Conservation (phyloP, 2,329 filamentous ascomycete genomes). For the Fusarium compactum region DNA sequence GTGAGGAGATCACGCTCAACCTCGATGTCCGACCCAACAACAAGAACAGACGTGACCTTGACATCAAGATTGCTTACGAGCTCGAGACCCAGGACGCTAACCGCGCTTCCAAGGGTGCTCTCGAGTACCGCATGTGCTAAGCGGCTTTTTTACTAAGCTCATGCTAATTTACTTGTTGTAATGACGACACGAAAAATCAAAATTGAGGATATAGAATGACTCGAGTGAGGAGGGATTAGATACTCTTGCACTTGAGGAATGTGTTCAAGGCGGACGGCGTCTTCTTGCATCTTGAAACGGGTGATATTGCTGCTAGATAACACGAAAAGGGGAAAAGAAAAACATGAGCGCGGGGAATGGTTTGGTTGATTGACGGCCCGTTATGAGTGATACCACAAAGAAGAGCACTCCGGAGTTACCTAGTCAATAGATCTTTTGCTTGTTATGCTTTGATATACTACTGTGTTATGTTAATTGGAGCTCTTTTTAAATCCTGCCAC, state of each 20-base stretch:
- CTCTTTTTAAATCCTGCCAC: background rate
- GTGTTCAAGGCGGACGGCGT: slow-evolving; percentile 46
- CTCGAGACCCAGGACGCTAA: slow-evolving; percentile 80
- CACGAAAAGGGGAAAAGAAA: slow-evolving; percentile 29
- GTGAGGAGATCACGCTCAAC: slow-evolving; percentile 80
- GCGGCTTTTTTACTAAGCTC: slow-evolving; percentile 1
- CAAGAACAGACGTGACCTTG: slow-evolving; percentile 94
- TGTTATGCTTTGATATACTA: slow-evolving; percentile 41
- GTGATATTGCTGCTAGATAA: slow-evolving; percentile 41
- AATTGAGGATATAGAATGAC: slow-evolving; percentile 9
- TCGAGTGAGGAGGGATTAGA: slow-evolving; percentile 24
- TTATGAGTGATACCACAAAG: slow-evolving; percentile 48
- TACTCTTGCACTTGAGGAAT: slow-evolving; percentile 35
- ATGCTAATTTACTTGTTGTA: slow-evolving; percentile 36
- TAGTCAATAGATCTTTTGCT: slow-evolving; percentile 48
- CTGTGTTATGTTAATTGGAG: background rate
- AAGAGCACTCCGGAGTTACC: slow-evolving; percentile 46
- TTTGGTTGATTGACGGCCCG: slow-evolving; percentile 45
- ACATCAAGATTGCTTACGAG: slow-evolving; percentile 88
- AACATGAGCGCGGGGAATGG: slow-evolving; percentile 33
- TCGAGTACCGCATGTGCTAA: slow-evolving; percentile 84
- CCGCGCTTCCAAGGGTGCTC: slow-evolving; percentile 75
- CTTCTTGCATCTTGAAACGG: slow-evolving; percentile 44
- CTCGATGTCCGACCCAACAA: slow-evolving; percentile 89
- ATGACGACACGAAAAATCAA: slow-evolving; percentile 43